Evolutionary conservation across 148 eudicot genomes (phyloP), one percentile per base, ranked within the genome.

Genomic region (Agrostemma githago): DNA sequence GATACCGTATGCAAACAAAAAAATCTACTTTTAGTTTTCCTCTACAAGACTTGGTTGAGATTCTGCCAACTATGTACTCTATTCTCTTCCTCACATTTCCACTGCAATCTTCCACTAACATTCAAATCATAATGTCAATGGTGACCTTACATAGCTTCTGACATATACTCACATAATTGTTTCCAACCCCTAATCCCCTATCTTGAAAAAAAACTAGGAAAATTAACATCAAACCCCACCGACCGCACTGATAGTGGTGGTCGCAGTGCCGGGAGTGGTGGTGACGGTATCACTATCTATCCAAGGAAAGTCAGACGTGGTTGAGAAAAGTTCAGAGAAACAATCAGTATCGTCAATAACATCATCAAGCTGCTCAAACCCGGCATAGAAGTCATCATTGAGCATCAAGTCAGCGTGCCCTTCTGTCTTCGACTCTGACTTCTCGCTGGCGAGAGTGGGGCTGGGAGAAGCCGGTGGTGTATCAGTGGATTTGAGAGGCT

Each of bases 321-420:
- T 68, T 11, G 78, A 74, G 11, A 84, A 80, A 3, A 65, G 83
- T 66, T 82, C 86, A 6, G 84, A 69, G 3, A 82, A 78, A 51
- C 82, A 68, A 71, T 88, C 90, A 38, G 82, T 86, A 6, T 78
- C 74, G 3, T 62, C 84, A n/a, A 80, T 78, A 46, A 58, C 81
- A 26, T 68, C 79, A 11, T 83, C 87, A 20, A 90, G 83, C 41
- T 88, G 89, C 69, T 89, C 98, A 77, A 93, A 81, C 15, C 96
- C 96, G 60, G 77, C 84, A n/a, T 89, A 93, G 83, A 90, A 93
- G 82, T 93, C 96, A 39, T 89, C 97, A 4, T 81, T 79, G n/a
- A 86, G 59, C 5, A 80, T 84, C 83, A 85, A 74, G 15, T 89
- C 89, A 5, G 87, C 83, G 3, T 68, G 21, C 16, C 78, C 83